These are phyloP conservation scores for Lentinula edodes DNA, from an alignment of 768 basidiomycete species.

Conservation along the genomic window DNA sequence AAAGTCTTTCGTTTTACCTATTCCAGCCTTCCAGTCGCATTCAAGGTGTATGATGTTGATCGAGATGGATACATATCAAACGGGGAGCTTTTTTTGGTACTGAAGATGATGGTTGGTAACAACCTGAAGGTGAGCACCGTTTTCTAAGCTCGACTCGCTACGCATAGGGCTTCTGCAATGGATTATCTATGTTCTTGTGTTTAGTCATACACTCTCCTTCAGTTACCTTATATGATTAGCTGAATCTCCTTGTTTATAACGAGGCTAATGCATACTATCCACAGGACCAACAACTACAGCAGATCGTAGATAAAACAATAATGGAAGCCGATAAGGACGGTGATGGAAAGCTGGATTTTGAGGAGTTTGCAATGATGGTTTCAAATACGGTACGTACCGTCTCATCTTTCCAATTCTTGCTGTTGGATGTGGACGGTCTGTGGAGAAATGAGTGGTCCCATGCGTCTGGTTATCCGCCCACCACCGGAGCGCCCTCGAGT, in stretches of 20 bases:
- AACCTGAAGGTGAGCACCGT: conserved; percentile 78
- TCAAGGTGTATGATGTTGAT: conserved; percentile 99
- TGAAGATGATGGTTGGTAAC: conserved; percentile 99
- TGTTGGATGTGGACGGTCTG: not conserved
- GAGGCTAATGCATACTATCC: not conserved
- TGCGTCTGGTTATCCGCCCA: too few species aligned
- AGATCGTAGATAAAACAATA: conserved; percentile 99
- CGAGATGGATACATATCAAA: conserved; percentile 97
- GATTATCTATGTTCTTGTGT: not conserved
- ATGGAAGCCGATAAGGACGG: conserved; percentile 99
- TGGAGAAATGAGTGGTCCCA: not conserved
- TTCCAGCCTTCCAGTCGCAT: conserved; percentile 64
- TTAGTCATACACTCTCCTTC: not conserved
- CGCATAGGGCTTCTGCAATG: not conserved
- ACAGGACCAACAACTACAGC: conserved; percentile 96
- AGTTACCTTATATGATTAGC: not conserved
- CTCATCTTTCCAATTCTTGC: not conserved
- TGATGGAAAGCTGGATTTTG: conserved; percentile 95
- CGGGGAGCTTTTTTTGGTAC: conserved; percentile 94
- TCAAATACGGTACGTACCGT: conserved; percentile 76
- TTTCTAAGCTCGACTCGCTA: not conserved
- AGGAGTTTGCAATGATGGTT: conserved; percentile 95
- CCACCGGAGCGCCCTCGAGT: conserved; percentile 3
- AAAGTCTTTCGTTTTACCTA: conserved; percentile 3
- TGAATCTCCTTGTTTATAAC: not conserved